Base-by-base conservation (phyloP, 2,329 filamentous ascomycete genomes). In the Cercospora beticola region DNA sequence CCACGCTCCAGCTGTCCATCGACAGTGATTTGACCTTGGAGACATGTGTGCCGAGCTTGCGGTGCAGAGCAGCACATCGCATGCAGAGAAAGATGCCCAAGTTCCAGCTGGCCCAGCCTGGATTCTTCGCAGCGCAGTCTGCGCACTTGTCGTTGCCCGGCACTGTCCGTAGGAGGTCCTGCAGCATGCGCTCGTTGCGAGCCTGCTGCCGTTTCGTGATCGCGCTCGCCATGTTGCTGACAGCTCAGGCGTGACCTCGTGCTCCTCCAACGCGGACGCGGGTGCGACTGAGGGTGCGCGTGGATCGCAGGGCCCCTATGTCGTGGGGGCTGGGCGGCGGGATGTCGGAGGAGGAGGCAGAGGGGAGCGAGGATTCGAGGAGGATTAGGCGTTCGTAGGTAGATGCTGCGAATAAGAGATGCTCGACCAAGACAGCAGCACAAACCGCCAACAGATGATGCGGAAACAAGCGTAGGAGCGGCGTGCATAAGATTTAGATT, bases 31-130 rank as follows among this genome's bases (percentile, higher is more conserved):
- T 99, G 84, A 99, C 93, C 81, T 99, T 99, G 73, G 94, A 97
- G 71, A 99, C 93, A 81, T 99, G 95, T 49, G 95, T 98, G 70
- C 95, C 95, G 77, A 99, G 85, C 82, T 98, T 98, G 78, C 95
- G 92, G 83, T 99, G 95, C 77, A 98, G 87, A 65, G 93, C 88
- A 64, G 94, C 95, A 85, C 95, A 99, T 79, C 95, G 92, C 92
- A 99, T 96, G 83, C 95, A 99, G 62, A 99, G 85, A 79, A 99
- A 99, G 72, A 98, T 89, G 69, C 95, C 95, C 82, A 99, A 84
- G 92, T 97, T 97, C 94, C 94, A 97, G 83, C 93, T 97, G 80
- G 94, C 93, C 94, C 94, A 97, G 83, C 89, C 93, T 88, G 95
- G 95, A 81, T 97, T 98, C 79, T 89, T 89, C 70, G 93, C 90